Conservation (phyloP, 2,329 filamentous ascomycete genomes). For the Botryotinia narcissicola region DNA sequence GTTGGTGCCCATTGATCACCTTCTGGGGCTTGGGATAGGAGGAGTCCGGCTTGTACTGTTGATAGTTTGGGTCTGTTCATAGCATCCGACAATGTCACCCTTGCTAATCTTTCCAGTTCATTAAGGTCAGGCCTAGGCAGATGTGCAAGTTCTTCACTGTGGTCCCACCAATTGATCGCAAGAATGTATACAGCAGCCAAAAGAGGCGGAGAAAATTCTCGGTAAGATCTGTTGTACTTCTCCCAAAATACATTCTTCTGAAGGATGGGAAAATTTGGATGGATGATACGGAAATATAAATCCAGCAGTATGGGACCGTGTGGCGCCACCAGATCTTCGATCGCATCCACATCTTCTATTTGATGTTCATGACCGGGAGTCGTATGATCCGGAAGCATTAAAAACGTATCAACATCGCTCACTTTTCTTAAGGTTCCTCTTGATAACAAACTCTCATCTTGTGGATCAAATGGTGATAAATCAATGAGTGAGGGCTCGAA, state of each 20-base stretch:
- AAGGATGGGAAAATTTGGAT: conserved; percentile 78
- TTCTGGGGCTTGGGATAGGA: conserved; percentile 72
- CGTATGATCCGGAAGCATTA: conserved; percentile 72
- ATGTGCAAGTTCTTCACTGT: conserved; percentile 63
- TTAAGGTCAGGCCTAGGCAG: conserved; percentile 68
- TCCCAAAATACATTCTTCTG: conserved; percentile 79
- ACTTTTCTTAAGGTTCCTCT: conserved; percentile 71
- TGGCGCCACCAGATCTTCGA: conserved; percentile 73
- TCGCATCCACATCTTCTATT: conserved; percentile 63
- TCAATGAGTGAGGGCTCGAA: conserved; percentile 83
- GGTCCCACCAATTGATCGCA: conserved; percentile 84
- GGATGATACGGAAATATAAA: conserved; percentile 77
- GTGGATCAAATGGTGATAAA: conserved; percentile 74
- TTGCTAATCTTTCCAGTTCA: conserved; percentile 70
- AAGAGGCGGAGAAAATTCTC: conserved; percentile 72
- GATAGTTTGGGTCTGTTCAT: conserved; percentile 81
- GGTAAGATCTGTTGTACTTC: conserved; percentile 70
- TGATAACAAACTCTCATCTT: conserved; percentile 74
- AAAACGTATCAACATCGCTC: conserved; percentile 73
- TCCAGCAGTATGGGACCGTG: conserved; percentile 76
- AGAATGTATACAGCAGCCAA: conserved; percentile 81
- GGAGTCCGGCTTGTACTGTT: conserved; percentile 72
- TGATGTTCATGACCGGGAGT: conserved; percentile 72
- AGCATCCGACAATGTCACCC: conserved; percentile 69
- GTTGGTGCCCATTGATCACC: conserved; percentile 82